Conservation (phyloP, 2,329 filamentous ascomycete genomes). For the Phyllosticta citrichinensis region DNA sequence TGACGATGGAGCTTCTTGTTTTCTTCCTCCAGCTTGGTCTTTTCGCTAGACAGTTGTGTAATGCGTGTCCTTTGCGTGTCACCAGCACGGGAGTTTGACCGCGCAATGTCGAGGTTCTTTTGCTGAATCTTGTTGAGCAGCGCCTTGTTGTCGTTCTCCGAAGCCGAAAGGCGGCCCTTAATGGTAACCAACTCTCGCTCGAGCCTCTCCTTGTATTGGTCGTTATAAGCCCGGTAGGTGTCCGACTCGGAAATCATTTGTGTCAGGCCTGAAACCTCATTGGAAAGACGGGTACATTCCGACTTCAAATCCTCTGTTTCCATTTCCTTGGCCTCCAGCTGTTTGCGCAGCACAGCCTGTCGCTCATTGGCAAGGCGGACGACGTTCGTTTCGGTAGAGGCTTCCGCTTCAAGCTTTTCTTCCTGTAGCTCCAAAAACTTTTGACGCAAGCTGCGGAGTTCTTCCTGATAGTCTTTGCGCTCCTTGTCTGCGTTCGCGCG, state of each 20-base stretch:
- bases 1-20: slow-evolving; percentile 73
- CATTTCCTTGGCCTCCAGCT: slow-evolving; percentile 69
- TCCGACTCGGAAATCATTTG: slow-evolving; percentile 83
- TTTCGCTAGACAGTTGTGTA: slow-evolving; percentile 66
- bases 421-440: slow-evolving; percentile 81
- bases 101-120: slow-evolving; percentile 90
- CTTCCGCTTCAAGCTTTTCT: slow-evolving; percentile 72
- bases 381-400: slow-evolving; percentile 69
- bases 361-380: slow-evolving; percentile 69
- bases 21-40: slow-evolving; percentile 71
- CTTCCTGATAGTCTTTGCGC: slow-evolving; percentile 77
- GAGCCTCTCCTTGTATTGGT: slow-evolving; percentile 86
- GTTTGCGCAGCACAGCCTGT: slow-evolving; percentile 64
- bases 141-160: slow-evolving; percentile 90
- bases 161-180: slow-evolving; percentile 79
- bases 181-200: slow-evolving; percentile 86
- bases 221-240: slow-evolving; percentile 78
- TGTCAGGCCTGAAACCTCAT: slow-evolving; percentile 75
- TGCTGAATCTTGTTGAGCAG: slow-evolving; percentile 96
- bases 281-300: slow-evolving; percentile 66
- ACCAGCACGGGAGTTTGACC: slow-evolving; percentile 74
- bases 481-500: slow-evolving; percentile 72
- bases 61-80: slow-evolving; percentile 75
- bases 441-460: slow-evolving; percentile 71
- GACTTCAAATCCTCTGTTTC: slow-evolving; percentile 69